These are phyloP conservation scores for Clarireedia monteithiana DNA, from an alignment of 2,329 filamentous ascomycete species.

Conservation along the genomic window DNA sequence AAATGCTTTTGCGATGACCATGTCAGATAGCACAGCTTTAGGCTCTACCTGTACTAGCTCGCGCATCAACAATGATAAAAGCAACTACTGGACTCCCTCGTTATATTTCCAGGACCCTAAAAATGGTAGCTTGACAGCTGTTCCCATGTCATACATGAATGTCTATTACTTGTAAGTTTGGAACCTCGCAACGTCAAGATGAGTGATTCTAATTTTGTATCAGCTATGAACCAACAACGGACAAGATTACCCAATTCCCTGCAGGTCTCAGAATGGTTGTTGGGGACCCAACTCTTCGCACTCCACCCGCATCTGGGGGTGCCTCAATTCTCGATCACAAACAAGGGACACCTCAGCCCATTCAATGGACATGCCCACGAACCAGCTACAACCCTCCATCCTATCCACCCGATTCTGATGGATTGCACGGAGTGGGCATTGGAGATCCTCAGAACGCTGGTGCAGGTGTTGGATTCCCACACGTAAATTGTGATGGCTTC, in stretches of 20 bases:
- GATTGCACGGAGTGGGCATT: slow-evolving; percentile 44
- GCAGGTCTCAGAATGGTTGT: slow-evolving; percentile 73
- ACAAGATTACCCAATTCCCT: slow-evolving; percentile 66
- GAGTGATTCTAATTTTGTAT: slow-evolving; percentile 23
- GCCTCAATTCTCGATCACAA: slow-evolving; percentile 43
- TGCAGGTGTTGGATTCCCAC: slow-evolving; percentile 59
- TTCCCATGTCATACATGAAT: slow-evolving; percentile 60
- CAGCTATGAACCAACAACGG: slow-evolving; percentile 53
- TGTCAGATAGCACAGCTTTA: slow-evolving; percentile 50
- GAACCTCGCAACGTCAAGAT: not conserved
- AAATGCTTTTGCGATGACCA: slow-evolving; percentile 38
- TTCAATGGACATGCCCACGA: slow-evolving; percentile 55
- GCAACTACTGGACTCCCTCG: slow-evolving; percentile 78
- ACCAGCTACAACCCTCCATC: slow-evolving; percentile 34
- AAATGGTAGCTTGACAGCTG: slow-evolving; percentile 51
- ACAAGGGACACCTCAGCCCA: slow-evolving; percentile 43
- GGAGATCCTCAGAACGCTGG: slow-evolving; percentile 46
- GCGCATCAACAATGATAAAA: slow-evolving; percentile 71
- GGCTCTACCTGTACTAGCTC: slow-evolving; percentile 72
- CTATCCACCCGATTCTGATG: slow-evolving; percentile 48
- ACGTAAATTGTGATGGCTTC: slow-evolving; percentile 57
- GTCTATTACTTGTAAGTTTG: slow-evolving; percentile 64
- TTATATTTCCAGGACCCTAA: slow-evolving; percentile 65
- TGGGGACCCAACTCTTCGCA: slow-evolving; percentile 59
- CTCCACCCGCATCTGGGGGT: slow-evolving; percentile 46